Conservation (phyloP, 495 filamentous ascomycete species). For the Daldinia caldariorum region DNA sequence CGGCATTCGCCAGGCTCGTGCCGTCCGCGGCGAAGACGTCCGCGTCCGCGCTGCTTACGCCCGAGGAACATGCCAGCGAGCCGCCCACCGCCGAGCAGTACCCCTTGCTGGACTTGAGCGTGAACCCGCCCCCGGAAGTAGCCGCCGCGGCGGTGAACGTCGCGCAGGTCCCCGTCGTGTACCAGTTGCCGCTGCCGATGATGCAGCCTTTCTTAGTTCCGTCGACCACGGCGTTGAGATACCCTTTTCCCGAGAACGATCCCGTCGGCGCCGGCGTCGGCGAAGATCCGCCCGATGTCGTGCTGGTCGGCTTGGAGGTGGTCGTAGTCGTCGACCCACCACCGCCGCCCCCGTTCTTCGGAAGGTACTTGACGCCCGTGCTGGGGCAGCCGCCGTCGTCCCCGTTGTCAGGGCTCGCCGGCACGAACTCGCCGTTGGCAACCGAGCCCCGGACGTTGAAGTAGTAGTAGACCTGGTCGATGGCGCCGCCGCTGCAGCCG, state of each 20-base stretch:
- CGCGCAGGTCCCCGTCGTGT: conserved; percentile 73
- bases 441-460: conserved; percentile 78
- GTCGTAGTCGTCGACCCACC: conserved; percentile 12
- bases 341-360: conserved; percentile 35
- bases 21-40: conserved; percentile 55
- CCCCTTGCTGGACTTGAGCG: conserved; percentile 68
- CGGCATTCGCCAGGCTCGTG: conserved; percentile 55
- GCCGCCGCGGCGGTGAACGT: conserved; percentile 70
- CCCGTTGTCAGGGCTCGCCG: conserved; percentile 47
- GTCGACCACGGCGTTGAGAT: conserved; percentile 62
- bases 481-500: conserved; percentile 62
- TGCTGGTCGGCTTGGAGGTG: conserved; percentile 16
- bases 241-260: conserved; percentile 61
- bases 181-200: conserved; percentile 77
- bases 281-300: conserved; percentile 24
- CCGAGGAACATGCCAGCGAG: conserved; percentile 61
- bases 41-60: conserved; percentile 48
- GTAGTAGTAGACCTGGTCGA: conserved; percentile 83
- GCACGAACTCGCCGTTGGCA: conserved; percentile 73
- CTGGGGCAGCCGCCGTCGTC: conserved; percentile 39
- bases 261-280: conserved; percentile 30
- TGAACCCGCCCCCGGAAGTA: conserved; percentile 60
- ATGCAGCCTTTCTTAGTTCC: conserved; percentile 70
- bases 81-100: conserved; percentile 61
- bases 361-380: conserved; percentile 47